Conservation (phyloP, 139 green algal species). For the Volvox reticuliferus region DNA sequence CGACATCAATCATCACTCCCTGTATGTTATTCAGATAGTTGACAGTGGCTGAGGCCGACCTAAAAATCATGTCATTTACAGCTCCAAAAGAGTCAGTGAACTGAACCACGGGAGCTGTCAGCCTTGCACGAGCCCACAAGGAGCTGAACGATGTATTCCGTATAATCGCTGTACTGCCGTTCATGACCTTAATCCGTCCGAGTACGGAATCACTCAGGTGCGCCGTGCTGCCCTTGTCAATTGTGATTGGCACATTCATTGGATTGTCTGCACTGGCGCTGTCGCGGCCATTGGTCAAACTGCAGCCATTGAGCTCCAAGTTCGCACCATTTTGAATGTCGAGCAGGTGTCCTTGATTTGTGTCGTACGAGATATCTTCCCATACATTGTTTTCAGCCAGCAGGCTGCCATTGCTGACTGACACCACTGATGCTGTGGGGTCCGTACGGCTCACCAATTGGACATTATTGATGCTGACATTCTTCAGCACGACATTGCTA, state of each 20-base stretch:
- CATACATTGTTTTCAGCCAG: neutral
- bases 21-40: no score
- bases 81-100: neutral
- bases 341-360: neutral
- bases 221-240: neutral
- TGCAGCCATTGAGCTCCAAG: neutral
- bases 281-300: no score
- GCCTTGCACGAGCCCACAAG: neutral
- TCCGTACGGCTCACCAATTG: neutral
- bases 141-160: neutral
- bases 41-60: no score
- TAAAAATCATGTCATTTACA: no score
- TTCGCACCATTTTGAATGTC: neutral
- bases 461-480: neutral
- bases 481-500: neutral
- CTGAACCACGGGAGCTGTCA: neutral
- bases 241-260: no score
- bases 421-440: neutral
- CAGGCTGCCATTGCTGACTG: neutral
- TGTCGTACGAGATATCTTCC: neutral
- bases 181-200: neutral
- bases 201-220: neutral
- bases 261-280: no score
- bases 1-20: neutral
- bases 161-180: neutral